Evolutionary conservation across 1,139 yeast genomes (phyloP).

Genomic region (Nakaseomyces glabratus): DNA sequence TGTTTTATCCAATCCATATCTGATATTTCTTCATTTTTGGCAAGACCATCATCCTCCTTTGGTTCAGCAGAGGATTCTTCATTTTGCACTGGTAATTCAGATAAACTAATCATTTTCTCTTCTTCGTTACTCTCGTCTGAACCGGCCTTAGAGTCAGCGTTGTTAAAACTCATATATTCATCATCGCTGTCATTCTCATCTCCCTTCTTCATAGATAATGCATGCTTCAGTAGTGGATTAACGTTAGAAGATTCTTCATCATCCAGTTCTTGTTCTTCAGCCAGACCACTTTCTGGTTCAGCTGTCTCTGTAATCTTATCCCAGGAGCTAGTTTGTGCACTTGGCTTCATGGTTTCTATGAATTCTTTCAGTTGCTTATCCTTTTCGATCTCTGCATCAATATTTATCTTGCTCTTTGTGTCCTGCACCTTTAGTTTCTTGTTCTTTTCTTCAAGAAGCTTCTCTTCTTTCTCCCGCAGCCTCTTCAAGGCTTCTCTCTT

Average conservation of each 20-base stretch:
- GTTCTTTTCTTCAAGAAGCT: constrained; percentile 36
- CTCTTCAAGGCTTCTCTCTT: constrained; percentile 47
- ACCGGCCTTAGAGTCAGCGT: constrained; percentile 24
- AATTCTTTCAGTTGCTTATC: constrained; percentile 72
- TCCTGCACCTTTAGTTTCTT: constrained; percentile 26
- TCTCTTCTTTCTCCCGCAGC: constrained; percentile 47
- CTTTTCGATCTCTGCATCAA: constrained; percentile 50
- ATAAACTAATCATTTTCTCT: constrained; percentile 31
- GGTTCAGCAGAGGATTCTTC: constrained; percentile 13
- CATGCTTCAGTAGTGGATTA: constrained; percentile 33
- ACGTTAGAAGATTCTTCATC: constrained; percentile 19
- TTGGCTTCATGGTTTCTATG: constrained; percentile 74
- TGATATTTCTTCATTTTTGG: constrained; percentile 48
- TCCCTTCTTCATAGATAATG: constrained; percentile 31
- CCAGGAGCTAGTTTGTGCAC: constrained; percentile 35
- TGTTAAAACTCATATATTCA: constrained; percentile 52
- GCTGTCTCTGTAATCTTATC: constrained; percentile 39
- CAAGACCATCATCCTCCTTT: constrained; percentile 28
- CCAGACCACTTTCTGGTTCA: constrained; percentile 14
- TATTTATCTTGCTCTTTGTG: constrained; percentile 29
- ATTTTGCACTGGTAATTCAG: constrained; percentile 12
- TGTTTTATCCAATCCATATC: constrained; percentile 86
- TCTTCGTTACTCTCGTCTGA: constrained; percentile 28
- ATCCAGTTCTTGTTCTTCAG: constrained; percentile 14
- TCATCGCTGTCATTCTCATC: constrained; percentile 50